phyloP scores from a whole-genome alignment of 768 basidiomycete genomes.

The Auricularia auricula-judae region DNA sequence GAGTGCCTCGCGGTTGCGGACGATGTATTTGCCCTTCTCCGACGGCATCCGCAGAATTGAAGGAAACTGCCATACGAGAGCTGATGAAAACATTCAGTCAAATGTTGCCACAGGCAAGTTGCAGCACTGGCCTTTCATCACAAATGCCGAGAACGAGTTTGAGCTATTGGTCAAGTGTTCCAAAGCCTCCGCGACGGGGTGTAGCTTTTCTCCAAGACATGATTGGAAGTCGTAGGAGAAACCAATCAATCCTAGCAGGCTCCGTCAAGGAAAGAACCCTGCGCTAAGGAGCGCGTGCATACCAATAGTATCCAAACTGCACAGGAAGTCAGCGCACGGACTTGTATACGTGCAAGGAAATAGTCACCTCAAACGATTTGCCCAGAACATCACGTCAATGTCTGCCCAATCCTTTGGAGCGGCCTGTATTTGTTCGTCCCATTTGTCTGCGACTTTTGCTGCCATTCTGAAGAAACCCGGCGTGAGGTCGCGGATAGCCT shows the following conservation, averaged over 20 bases:
- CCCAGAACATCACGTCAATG: constrained; percentile 10
- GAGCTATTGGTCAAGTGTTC: constrained; percentile 11
- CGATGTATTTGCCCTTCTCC: constrained; percentile 5
- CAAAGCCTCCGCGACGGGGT: constrained; percentile 1
- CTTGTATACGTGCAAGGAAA: no score
- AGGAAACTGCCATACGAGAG: constrained; percentile 8
- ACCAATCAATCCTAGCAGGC: neutral
- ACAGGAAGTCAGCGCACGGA: neutral
- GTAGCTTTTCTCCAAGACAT: neutral
- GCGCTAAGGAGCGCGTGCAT: constrained; percentile 6
- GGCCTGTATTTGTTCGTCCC: constrained; percentile 8
- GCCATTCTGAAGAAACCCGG: constrained; percentile 9
- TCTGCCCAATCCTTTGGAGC: constrained; percentile 4
- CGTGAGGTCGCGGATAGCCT: constrained; percentile 8
- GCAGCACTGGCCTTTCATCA: neutral
- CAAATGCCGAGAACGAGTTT: constrained; percentile 1
- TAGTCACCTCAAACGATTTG: constrained; percentile 2
- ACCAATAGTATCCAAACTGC: constrained; percentile 10
- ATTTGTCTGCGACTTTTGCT: constrained; percentile 6
- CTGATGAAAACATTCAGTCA: neutral
- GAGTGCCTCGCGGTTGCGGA: constrained; percentile 6
- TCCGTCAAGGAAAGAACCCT: neutral
- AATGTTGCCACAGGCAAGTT: neutral
- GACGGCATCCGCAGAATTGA: constrained; percentile 8
- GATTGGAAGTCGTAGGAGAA: constrained; percentile 6